phyloP scores from a whole-genome alignment of 2,329 filamentous ascomycete species.

The Trichoderma arundinaceum region DNA sequence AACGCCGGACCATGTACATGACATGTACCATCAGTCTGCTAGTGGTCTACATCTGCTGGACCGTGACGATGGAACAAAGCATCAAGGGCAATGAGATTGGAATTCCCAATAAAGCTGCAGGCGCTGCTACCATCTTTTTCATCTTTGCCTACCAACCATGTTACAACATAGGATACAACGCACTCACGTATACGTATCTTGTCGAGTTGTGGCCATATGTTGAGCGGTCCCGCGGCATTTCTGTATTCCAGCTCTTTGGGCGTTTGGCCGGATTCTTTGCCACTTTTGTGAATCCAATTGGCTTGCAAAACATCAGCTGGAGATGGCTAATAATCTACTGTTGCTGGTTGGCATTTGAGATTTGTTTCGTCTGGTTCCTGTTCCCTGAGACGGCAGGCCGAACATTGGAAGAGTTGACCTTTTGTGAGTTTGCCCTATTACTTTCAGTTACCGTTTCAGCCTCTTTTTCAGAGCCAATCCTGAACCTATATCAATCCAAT shows the following conservation, averaged over 20 bases:
- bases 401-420: slow-evolving; percentile 11
- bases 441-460: background rate
- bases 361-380: slow-evolving; percentile 10
- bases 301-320: slow-evolving; percentile 19
- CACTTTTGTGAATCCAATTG: slow-evolving; percentile 17
- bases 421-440: background rate
- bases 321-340: slow-evolving; percentile 20
- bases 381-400: slow-evolving; percentile 21
- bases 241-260: slow-evolving; percentile 10
- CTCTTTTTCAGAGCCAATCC: background rate
- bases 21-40: slow-evolving; percentile 11
- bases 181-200: slow-evolving; percentile 7
- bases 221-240: slow-evolving; percentile 9
- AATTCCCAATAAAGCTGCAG: slow-evolving; percentile 2
- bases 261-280: slow-evolving; percentile 14
- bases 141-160: slow-evolving; percentile 17
- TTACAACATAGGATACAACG: slow-evolving; percentile 21
- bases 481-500: no score
- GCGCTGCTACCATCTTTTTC: slow-evolving; percentile 16
- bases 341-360: slow-evolving; percentile 17
- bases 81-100: background rate
- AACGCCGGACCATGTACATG: slow-evolving; percentile 18
- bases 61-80: slow-evolving; percentile 11
- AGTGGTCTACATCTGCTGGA: slow-evolving; percentile 23
- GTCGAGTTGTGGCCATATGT: slow-evolving; percentile 17